Percentiles rank a stretch among this genome's conserved stretches.
phyloP scores from a whole-genome alignment of 2,329 filamentous ascomycete species.

The Diaporthe vexans region DNA sequence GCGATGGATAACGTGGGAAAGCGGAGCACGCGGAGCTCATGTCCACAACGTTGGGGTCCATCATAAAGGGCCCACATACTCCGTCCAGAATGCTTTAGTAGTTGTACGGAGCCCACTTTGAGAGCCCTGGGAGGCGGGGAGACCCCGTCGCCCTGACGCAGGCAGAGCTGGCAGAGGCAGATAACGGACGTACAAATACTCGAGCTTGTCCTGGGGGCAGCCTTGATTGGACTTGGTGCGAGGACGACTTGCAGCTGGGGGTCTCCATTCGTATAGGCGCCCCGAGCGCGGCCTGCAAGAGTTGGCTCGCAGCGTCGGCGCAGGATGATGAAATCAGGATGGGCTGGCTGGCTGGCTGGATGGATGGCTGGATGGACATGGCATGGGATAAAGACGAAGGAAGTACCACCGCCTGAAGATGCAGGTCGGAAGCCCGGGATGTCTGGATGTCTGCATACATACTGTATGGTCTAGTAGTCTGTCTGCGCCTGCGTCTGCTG shows the following conservation, averaged over 20 bases:
- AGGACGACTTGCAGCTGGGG: conserved; percentile 1
- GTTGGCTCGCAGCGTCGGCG: conserved; percentile 8
- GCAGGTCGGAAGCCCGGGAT: conserved; percentile 28
- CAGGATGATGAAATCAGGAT: not conserved
- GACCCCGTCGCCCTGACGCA: conserved; percentile 27
- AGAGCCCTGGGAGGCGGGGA: conserved; percentile 1
- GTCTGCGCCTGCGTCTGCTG: no score
- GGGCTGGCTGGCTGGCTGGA: not conserved
- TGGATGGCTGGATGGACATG: no score
- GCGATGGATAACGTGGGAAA: conserved; percentile 29
- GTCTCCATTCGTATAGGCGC: conserved; percentile 28
- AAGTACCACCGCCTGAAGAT: not conserved
- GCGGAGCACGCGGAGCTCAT: not conserved
- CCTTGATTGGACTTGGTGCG: conserved; percentile 24
- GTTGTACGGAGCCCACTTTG: conserved; percentile 4
- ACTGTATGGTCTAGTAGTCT: no score
- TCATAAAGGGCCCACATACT: not conserved
- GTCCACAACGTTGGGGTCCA: not conserved
- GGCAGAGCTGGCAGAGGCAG: not conserved
- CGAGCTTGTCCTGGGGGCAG: not conserved
- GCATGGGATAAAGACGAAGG: not conserved
- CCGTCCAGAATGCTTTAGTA: no score
- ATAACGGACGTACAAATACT: not conserved
- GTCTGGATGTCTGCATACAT: not conserved
- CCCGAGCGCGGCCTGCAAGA: conserved; percentile 23